These are phyloP conservation scores for Meyerozyma smithsonii DNA, from an alignment of 1,139 yeast species.

Conservation along the genomic window DNA sequence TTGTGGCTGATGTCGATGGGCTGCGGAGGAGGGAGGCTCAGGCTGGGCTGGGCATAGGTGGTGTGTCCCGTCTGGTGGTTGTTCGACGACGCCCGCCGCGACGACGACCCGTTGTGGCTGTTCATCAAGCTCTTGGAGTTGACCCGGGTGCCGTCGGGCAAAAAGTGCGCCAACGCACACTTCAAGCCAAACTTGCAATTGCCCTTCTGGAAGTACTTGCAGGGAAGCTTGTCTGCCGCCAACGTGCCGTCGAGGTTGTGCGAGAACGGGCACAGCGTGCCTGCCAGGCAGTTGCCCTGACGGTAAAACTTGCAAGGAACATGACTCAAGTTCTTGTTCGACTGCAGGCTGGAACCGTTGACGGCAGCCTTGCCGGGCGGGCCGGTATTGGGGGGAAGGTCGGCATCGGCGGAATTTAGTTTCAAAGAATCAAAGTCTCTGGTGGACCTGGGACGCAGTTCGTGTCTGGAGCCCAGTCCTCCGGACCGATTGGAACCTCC, in stretches of 20 bases:
- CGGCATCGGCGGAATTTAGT: background rate
- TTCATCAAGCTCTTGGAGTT: constrained; percentile 38
- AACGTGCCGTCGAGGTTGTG: constrained; percentile 63
- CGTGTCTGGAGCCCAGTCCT: background rate
- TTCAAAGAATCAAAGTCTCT: background rate
- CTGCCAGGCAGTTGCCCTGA: constrained; percentile 95
- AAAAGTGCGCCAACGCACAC: constrained; percentile 87
- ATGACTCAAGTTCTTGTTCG: constrained; percentile 59
- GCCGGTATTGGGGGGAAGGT: background rate
- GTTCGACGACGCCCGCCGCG: background rate
- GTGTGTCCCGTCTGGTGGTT: background rate
- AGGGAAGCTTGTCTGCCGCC: constrained; percentile 65
- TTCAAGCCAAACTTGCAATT: constrained; percentile 90
- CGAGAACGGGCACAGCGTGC: constrained; percentile 84
- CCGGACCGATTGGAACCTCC: background rate
- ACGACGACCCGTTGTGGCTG: background rate
- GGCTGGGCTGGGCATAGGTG: background rate
- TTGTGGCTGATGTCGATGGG: constrained; percentile 2
- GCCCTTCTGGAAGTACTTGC: constrained; percentile 92
- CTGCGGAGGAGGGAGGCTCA: background rate
- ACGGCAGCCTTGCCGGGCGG: background rate
- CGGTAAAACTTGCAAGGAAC: constrained; percentile 92
- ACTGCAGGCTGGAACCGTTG: background rate
- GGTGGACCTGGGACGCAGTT: constrained; percentile 1
- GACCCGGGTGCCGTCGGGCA: constrained; percentile 84